A percentile compares a stretch with the other conserved stretches of the same genome.
These are phyloP conservation scores for Coccinonectria pachysandricola DNA, from an alignment of 2,329 filamentous ascomycete genomes.

Conservation along the genomic window DNA sequence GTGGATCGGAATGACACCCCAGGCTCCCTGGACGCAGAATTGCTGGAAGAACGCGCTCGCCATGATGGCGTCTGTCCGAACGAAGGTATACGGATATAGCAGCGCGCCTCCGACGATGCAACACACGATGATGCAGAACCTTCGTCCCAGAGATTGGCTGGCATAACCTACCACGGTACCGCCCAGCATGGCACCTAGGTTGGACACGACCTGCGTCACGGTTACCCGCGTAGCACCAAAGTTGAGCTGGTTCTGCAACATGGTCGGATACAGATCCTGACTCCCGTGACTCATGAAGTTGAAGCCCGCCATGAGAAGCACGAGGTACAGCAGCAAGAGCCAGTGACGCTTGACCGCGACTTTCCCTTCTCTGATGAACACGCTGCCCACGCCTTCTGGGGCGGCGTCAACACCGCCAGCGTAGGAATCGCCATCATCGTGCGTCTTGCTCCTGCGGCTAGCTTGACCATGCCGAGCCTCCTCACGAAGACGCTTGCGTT, in stretches of 20 bases:
- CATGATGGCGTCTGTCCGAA: constrained; percentile 51
- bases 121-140: constrained; percentile 57
- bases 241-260: constrained; percentile 45
- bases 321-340: constrained; percentile 69
- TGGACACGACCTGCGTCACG: constrained; percentile 61
- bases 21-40: constrained; percentile 68
- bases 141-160: constrained; percentile 59
- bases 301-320: constrained; percentile 81
- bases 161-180: constrained; percentile 57
- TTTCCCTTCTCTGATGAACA: constrained; percentile 68
- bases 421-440: no score
- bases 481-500: constrained; percentile 54
- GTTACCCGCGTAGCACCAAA: constrained; percentile 49
- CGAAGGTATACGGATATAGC: constrained; percentile 75
- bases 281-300: constrained; percentile 84
- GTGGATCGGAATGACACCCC: constrained; percentile 69
- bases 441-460: no score
- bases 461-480: no score
- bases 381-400: constrained; percentile 27
- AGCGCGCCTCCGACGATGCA: constrained; percentile 60
- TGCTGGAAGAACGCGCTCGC: constrained; percentile 79
- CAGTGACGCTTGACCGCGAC: constrained; percentile 72
- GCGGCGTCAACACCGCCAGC: no score
- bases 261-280: constrained; percentile 51
- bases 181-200: constrained; percentile 60